Conservation (phyloP, 352 stramenopile species). For the Phytopythium cucurbitacearum region DNA sequence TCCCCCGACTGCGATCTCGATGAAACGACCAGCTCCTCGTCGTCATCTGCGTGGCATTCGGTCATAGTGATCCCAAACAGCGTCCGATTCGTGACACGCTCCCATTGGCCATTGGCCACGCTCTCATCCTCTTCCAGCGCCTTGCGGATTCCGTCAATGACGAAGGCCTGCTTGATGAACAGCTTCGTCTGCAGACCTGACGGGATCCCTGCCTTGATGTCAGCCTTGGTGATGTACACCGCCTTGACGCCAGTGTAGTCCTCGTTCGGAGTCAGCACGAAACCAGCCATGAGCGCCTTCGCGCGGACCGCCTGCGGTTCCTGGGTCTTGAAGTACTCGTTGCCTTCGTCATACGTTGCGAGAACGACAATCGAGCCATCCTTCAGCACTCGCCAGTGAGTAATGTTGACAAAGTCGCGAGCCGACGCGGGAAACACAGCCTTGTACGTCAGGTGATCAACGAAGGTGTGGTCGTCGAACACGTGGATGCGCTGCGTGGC, state of each 20-base stretch:
- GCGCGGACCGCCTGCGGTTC: constrained; percentile 49
- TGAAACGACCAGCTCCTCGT: constrained; percentile 30
- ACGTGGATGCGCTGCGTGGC: constrained; percentile 41
- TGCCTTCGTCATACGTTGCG: constrained; percentile 32
- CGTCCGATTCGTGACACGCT: constrained; percentile 46
- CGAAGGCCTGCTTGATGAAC: constrained; percentile 67
- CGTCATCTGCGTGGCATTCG: constrained; percentile 28
- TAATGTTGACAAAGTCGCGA: constrained; percentile 66
- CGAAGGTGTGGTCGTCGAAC: constrained; percentile 68
- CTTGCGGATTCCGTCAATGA: constrained; percentile 52
- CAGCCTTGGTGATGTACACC: constrained; percentile 67
- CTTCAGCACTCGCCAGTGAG: constrained; percentile 65
- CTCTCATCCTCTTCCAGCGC: constrained; percentile 47
- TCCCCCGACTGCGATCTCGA: constrained; percentile 16
- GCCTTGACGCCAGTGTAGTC: constrained; percentile 49
- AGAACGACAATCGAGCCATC: constrained; percentile 53
- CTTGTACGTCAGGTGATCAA: constrained; percentile 72
- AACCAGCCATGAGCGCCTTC: constrained; percentile 52
- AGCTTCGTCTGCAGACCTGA: constrained; percentile 56
- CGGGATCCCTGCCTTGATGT: constrained; percentile 56
- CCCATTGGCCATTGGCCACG: constrained; percentile 9
- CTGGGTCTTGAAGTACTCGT: constrained; percentile 32
- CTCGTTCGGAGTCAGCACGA: constrained; percentile 53
- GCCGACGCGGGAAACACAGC: constrained; percentile 47
- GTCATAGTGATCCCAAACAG: constrained; percentile 39